A percentile compares a stretch with the other conserved stretches of the same genome.
These are phyloP conservation scores for Dactylellina cionopaga DNA, from an alignment of 2,329 filamentous ascomycete genomes.

Conservation along the genomic window DNA sequence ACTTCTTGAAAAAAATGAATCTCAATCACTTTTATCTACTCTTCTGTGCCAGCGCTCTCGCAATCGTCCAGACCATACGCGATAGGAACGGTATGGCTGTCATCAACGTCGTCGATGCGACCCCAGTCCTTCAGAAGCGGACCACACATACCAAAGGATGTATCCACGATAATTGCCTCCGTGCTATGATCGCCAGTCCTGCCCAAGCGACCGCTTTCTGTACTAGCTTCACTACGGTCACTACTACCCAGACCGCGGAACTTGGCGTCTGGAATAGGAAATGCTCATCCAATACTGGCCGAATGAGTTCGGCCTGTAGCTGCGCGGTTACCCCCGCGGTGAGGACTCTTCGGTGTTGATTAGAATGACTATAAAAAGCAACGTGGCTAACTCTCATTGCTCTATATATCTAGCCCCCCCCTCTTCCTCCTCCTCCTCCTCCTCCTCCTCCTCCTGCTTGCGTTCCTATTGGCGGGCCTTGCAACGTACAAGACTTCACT, in stretches of 20 bases:
- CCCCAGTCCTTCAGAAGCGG: no score
- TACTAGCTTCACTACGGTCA: neutral
- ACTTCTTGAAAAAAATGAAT: no score
- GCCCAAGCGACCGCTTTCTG: neutral
- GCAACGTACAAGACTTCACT: neutral
- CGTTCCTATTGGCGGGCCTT: neutral
- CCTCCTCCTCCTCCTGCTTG: neutral
- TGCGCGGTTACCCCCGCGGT: neutral
- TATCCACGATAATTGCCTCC: neutral
- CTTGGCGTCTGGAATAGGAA: neutral
- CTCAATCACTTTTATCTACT: no score
- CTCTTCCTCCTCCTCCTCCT: no score
- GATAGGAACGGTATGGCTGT: no score
- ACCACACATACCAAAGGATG: no score
- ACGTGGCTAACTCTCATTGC: neutral
- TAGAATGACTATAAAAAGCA: neutral
- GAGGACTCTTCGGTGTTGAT: neutral
- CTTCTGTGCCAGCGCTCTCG: no score
- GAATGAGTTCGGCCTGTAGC: neutral
- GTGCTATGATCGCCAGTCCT: neutral
- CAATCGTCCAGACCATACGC: no score
- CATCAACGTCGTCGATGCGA: no score
- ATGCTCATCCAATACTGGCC: neutral
- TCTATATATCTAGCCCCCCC: neutral
- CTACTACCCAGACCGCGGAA: neutral